These are phyloP conservation scores for Calocybe indica DNA, from an alignment of 768 basidiomycete species.

Conservation along the genomic window DNA sequence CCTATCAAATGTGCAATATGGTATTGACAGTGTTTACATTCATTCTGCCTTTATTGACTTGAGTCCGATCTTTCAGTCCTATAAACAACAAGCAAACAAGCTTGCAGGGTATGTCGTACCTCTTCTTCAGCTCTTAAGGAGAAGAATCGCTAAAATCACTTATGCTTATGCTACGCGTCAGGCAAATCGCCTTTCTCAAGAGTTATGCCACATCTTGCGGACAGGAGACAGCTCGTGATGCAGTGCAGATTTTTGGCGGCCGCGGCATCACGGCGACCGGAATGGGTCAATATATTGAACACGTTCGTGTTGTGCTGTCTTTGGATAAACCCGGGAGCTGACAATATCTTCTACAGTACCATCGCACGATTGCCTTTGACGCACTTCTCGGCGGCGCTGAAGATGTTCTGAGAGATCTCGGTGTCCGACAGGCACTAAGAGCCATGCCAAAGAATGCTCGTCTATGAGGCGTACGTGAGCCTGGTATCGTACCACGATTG, in stretches of 20 bases:
- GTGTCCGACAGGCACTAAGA: slow-evolving; percentile 60
- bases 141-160: background rate
- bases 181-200: slow-evolving; percentile 67
- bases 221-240: slow-evolving; percentile 53
- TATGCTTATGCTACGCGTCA: slow-evolving; percentile 8
- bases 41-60: background rate
- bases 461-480: slow-evolving; percentile 28
- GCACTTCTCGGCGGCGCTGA: slow-evolving; percentile 69
- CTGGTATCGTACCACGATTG: background rate
- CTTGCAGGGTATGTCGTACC: slow-evolving; percentile 54
- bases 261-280: slow-evolving; percentile 76
- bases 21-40: background rate
- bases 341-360: slow-evolving; percentile 34
- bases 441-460: slow-evolving; percentile 57
- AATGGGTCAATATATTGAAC: slow-evolving; percentile 70
- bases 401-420: slow-evolving; percentile 59
- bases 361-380: slow-evolving; percentile 63
- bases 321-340: background rate
- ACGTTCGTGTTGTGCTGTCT: slow-evolving; percentile 33
- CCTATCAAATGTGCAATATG: slow-evolving; percentile 84
- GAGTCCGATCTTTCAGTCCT: slow-evolving; percentile 24
- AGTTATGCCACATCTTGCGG: slow-evolving; percentile 52
- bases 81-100: slow-evolving; percentile 66
- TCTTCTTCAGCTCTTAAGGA: background rate
- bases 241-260: slow-evolving; percentile 68